Evolutionary conservation across 495 filamentous ascomycete species (phyloP), one percentile per base, ranked within the genome.

Genomic region (Thermochaetoides thermophila): DNA sequence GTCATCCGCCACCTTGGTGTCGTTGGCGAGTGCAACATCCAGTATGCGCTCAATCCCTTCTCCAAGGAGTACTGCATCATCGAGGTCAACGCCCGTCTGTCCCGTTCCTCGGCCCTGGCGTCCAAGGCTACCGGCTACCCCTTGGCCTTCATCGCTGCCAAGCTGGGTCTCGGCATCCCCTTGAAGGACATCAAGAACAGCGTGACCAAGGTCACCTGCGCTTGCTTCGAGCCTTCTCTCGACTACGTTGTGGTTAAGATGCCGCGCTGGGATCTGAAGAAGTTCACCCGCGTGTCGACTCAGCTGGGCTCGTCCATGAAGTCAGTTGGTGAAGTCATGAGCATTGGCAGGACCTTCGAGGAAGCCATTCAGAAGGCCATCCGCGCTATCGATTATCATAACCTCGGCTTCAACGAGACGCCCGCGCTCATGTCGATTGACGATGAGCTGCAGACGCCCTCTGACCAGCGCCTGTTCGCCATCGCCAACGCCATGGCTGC

Each of bases 201-300:
- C 1, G 87, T 97, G 29, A 97, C 89, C 16, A 89, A 92, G 61
- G 79, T 81, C 23, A 97, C 89, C 17, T 92, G 84, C 41, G 89
- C 87, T 31, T 97, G 89, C 67, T 97, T 97, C 58, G 89, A 97
- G 54, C 89, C 89, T n/a, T 97, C 89, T 2, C 69, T 97, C 1
- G 89, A 97, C 54, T 97, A 97, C 54, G 87, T 95, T 29, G 89
- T 96, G 16, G 89, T 97, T 35, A 97, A 97, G 69, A 97, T 97
- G 59, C 89, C 89, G 13, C 72, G 89, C 39, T 97, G 89, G 89
- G 89, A 97, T 60, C 57, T 97, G 40, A 96, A 96, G 67, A 97
- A 97, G 58, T 97, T 97, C 60, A 87, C 81, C 17, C 77, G 89
- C 35, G 89, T 96, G 13, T 95, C 87, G 6, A 95, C 84, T 3